Conservation (phyloP, 805 yeast genomes). For the Sugiyamaella valdiviana region DNA sequence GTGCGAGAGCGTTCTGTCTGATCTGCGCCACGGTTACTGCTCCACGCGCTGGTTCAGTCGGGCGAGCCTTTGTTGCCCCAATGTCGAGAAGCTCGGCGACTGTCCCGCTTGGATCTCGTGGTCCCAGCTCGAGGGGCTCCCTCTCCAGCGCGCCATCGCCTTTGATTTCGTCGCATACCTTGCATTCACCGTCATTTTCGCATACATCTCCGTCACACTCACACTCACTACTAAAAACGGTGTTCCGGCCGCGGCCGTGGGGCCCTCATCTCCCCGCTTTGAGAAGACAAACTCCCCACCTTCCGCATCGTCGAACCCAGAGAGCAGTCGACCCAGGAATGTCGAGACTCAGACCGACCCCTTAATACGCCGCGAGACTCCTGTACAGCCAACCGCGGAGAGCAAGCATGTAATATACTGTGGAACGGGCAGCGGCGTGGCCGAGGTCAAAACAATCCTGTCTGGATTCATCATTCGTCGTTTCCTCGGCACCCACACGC, state of each 20-base stretch:
- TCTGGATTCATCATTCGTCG: slow-evolving; percentile 53
- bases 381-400: neutral
- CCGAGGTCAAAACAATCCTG: slow-evolving; percentile 54
- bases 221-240: slow-evolving; percentile 44
- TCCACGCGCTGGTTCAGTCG: slow-evolving; percentile 39
- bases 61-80: slow-evolving; percentile 39
- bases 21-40: slow-evolving; percentile 50
- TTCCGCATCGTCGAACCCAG: neutral
- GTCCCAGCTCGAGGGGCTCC: slow-evolving; percentile 28
- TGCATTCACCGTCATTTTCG: slow-evolving; percentile 37
- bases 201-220: slow-evolving; percentile 39
- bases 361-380: neutral
- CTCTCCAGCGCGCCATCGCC: slow-evolving; percentile 3
- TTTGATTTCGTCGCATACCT: slow-evolving; percentile 28
- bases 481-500: slow-evolving; percentile 47
- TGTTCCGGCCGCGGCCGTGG: slow-evolving; percentile 21
- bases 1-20: slow-evolving; percentile 43
- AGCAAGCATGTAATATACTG: slow-evolving; percentile 36
- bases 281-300: neutral
- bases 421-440: slow-evolving; percentile 56
- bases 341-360: neutral
- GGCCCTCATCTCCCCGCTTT: neutral
- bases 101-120: slow-evolving; percentile 44
- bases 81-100: slow-evolving; percentile 9
- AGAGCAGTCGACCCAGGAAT: too few species aligned